Conservation (phyloP, 495 filamentous ascomycete species). For the Cercophora newfieldiana region DNA sequence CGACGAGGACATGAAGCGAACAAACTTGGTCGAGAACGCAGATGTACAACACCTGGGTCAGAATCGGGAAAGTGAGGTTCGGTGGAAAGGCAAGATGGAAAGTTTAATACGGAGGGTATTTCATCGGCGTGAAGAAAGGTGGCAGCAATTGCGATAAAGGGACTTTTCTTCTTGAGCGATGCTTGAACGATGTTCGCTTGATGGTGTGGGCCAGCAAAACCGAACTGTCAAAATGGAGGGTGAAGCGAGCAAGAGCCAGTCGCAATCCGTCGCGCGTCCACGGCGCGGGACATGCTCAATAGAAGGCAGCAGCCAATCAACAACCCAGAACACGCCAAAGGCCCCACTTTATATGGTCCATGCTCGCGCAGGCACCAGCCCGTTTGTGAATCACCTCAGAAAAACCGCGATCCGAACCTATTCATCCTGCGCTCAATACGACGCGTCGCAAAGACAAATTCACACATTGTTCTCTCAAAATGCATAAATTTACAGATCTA, state of each 20-base stretch:
- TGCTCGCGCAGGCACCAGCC: conserved; percentile 35
- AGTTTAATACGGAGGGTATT: not conserved
- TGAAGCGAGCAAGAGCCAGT: conserved; percentile 6
- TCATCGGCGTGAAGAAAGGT: not conserved
- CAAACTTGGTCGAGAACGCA: not conserved
- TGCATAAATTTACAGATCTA: not conserved
- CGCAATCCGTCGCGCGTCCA: conserved; percentile 22
- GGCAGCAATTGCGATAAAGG: not conserved
- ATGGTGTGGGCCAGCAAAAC: not conserved
- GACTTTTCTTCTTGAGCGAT: not conserved
- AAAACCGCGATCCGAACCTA: conserved; percentile 23
- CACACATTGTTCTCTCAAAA: conserved; percentile 18
- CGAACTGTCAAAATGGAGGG: conserved; percentile 4
- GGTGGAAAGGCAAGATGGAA: not conserved
- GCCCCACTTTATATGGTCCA: conserved; percentile 18
- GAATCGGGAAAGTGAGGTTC: not conserved
- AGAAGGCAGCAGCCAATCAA: conserved; percentile 13
- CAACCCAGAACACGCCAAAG: not conserved
- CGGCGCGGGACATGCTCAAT: conserved; percentile 14
- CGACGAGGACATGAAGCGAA: not conserved
- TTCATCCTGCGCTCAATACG: not conserved
- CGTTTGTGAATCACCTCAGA: conserved; percentile 35
- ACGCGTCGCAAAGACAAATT: conserved; percentile 24
- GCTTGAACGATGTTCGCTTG: not conserved
- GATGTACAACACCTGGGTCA: not conserved